A percentile compares a stretch with the other conserved stretches of the same genome.
These are phyloP conservation scores for Microcyclosporella mali DNA, from an alignment of 2,329 filamentous ascomycete genomes.

Conservation along the genomic window DNA sequence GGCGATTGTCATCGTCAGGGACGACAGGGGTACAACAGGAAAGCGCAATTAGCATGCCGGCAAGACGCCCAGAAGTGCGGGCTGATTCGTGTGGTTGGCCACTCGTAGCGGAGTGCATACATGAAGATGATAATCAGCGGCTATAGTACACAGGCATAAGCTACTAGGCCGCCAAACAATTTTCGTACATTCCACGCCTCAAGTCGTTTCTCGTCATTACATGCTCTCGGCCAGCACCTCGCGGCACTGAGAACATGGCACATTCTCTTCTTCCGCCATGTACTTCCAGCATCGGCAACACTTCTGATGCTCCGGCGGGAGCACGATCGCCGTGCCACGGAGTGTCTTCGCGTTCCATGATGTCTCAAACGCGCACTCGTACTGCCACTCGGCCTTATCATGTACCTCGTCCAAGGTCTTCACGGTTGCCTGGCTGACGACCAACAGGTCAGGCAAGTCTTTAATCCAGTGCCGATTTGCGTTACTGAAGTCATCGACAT, in stretches of 20 bases:
- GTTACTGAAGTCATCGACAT: constrained; percentile 4
- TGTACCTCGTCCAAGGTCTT: constrained; percentile 9
- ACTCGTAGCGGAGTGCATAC: too few species aligned
- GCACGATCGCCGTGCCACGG: constrained; percentile 24
- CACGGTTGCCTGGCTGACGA: constrained; percentile 36
- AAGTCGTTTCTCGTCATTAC: background rate
- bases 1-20: too few species aligned
- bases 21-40: too few species aligned
- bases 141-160: too few species aligned
- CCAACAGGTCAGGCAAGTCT: constrained; percentile 38
- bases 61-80: too few species aligned
- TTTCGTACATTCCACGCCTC: too few species aligned
- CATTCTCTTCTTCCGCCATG: constrained; percentile 54
- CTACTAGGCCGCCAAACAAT: too few species aligned
- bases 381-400: constrained; percentile 34
- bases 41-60: background rate
- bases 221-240: constrained; percentile 48
- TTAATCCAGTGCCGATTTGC: constrained; percentile 14
- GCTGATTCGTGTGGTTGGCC: too few species aligned
- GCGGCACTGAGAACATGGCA: constrained; percentile 69
- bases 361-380: constrained; percentile 38
- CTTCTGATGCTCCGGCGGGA: constrained; percentile 54
- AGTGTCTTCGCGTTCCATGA: constrained; percentile 14
- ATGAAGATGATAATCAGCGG: too few species aligned
- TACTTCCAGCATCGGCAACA: constrained; percentile 89